Evolutionary conservation across 164 flowering plant genomes (phyloP), one percentile per base, ranked within the genome.

Genomic region (Litsea cubeba): DNA sequence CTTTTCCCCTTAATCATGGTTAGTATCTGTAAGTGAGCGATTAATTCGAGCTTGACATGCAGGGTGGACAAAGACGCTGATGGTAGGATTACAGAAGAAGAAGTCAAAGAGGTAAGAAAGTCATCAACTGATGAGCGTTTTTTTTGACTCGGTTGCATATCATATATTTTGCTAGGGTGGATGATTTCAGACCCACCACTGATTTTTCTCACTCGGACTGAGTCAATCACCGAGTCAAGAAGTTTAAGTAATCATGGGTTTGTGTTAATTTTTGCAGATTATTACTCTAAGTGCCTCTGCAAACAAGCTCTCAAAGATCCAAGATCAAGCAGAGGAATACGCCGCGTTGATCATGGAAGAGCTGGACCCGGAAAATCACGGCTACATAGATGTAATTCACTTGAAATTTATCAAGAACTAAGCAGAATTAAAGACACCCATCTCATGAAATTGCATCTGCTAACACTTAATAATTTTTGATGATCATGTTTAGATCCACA

Each of bases 1-100:
- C 18, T 30, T n/a, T 17, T 15, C 6, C n/a, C 6, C 5, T 50
- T 12, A 68, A 51, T 50, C 23, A 8, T 7, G 49, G 17, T 71
- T 18, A 5, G 26, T 60, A 22, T 51, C n/a, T 15, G 25, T 40
- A 40, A 20, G 22, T 32, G 1, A 28, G 3, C 15, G 22, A 35
- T 5, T 63, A 5, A 49, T 46, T 15, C 58, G 46, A 58, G 25
- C 49, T 68, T 26, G 28, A 18, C 18, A 50, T 54, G 4, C 87
- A 93, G 97, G 97, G 96, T 93, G 70, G 98, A 93, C 75, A 93
- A 91, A 72, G 82, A 93, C 78, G 90, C 88, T 5, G 98, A 93
- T 74, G 98, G 98, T 0, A 78, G 93, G 66, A 90, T 93, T 71
- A 85, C 89, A 0, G 90, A 85, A 74, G 87, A 86, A 46, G 98